Evolutionary conservation across 805 yeast genomes (phyloP).

Genomic region (Torulaspora delbrueckii): DNA sequence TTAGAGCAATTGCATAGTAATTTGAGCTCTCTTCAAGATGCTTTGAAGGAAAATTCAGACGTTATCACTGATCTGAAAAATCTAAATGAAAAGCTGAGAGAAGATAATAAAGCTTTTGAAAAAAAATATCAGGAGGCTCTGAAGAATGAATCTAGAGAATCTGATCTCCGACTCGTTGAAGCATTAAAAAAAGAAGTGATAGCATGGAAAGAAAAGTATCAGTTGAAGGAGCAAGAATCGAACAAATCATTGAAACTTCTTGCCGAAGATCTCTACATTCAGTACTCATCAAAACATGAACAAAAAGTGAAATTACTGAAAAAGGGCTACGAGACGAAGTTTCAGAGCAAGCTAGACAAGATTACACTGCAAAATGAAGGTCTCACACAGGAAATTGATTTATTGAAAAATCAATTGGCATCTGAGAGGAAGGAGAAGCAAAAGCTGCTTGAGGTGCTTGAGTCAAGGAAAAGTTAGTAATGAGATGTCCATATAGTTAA

Average conservation of each 20-base stretch:
- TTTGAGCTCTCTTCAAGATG: constrained; percentile 33
- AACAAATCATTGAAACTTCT: constrained; percentile 54
- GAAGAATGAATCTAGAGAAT: constrained; percentile 8
- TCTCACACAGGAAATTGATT: constrained; percentile 49
- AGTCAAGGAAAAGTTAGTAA: constrained; percentile 14
- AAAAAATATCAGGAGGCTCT: background rate
- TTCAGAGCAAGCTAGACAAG: constrained; percentile 42
- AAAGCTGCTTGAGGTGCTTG: constrained; percentile 51
- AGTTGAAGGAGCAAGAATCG: constrained; percentile 43
- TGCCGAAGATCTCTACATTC: constrained; percentile 66
- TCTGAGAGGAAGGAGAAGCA: constrained; percentile 55
- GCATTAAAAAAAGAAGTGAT: constrained; percentile 26
- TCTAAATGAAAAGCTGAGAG: constrained; percentile 12
- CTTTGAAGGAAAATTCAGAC: constrained; percentile 30
- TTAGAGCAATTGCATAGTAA: constrained; percentile 36
- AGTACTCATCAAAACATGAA: constrained; percentile 73
- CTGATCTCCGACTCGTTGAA: constrained; percentile 13
- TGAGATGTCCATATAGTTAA: background rate
- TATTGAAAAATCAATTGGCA: constrained; percentile 43
- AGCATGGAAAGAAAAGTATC: constrained; percentile 35
- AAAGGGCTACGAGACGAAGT: constrained; percentile 52
- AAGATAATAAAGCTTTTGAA: background rate
- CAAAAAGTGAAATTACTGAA: constrained; percentile 60
- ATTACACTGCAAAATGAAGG: constrained; percentile 42
- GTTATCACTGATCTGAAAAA: constrained; percentile 25